Percentiles rank a stretch among this genome's conserved stretches.
Evolutionary conservation across 495 filamentous ascomycete genomes (phyloP).

Genomic region (Talaromyces liani): DNA sequence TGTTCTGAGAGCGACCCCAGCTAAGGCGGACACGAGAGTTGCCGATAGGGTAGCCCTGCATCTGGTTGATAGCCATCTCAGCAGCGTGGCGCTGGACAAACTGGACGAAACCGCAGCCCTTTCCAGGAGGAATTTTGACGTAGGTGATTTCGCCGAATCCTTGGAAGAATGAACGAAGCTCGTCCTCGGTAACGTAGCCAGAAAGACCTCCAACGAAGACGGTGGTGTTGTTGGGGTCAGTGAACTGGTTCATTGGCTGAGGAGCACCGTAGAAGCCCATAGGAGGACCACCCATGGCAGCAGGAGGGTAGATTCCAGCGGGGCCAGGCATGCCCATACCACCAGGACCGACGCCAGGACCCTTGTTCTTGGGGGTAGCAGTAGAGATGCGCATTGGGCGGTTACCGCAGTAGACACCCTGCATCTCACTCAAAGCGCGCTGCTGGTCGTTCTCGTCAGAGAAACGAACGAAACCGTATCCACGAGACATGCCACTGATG

Average conservation of each 20-base stretch:
- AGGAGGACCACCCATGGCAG: conserved; percentile 66
- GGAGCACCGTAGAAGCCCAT: conserved; percentile 76
- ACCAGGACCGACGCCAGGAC: conserved; percentile 51
- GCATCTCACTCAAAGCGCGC: conserved; percentile 92
- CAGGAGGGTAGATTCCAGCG: conserved; percentile 45
- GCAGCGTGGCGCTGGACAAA: conserved; percentile 98
- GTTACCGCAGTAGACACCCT: conserved; percentile 98
- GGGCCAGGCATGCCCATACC: conserved; percentile 49
- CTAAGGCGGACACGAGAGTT: conserved; percentile 96
- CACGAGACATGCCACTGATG: conserved; percentile 93
- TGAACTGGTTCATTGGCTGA: conserved; percentile 99
- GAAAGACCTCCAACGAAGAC: conserved; percentile 97
- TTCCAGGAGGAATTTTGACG: conserved; percentile 98
- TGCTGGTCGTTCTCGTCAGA: conserved; percentile 92
- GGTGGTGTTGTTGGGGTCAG: conserved; percentile 99
- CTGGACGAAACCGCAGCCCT: conserved; percentile 98
- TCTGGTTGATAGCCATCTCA: conserved; percentile 99
- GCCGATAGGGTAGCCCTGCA: conserved; percentile 99
- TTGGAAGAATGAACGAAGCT: conserved; percentile 99
- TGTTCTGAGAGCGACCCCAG: conserved; percentile 98
- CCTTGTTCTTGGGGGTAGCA: conserved; percentile 94
- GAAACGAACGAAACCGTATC: conserved; percentile 97
- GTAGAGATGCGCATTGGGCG: conserved; percentile 98
- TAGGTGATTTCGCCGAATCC: conserved; percentile 99
- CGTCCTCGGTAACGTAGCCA: conserved; percentile 98